Evolutionary conservation across 2,329 filamentous ascomycete genomes (phyloP).

Genomic region (Verticillium longisporum): DNA sequence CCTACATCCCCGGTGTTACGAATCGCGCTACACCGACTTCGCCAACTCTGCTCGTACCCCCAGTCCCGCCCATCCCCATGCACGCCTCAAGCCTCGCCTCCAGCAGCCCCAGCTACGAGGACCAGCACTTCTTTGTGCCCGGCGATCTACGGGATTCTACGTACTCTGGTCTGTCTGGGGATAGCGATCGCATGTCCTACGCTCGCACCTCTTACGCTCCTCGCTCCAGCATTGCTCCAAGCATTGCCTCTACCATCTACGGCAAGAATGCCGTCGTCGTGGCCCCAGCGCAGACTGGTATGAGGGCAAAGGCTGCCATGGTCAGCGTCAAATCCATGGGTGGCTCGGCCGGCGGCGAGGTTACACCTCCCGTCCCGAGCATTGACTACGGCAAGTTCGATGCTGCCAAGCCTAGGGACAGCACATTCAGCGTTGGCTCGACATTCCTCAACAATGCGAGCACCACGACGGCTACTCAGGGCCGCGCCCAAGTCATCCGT

Average conservation of each 20-base stretch:
- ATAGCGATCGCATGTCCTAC: constrained; percentile 55
- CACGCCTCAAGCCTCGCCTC: constrained; percentile 44
- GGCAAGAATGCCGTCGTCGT: constrained; percentile 81
- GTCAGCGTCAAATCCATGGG: constrained; percentile 79
- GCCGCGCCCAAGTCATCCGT: constrained; percentile 53
- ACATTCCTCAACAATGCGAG: constrained; percentile 62
- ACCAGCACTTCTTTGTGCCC: constrained; percentile 91
- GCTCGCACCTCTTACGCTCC: constrained; percentile 52
- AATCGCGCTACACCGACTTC: constrained; percentile 85
- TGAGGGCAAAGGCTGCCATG: constrained; percentile 82
- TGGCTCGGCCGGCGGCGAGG: constrained; percentile 44
- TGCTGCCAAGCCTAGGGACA: constrained; percentile 37
- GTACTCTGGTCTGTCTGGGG: constrained; percentile 69
- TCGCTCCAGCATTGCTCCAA: constrained; percentile 71
- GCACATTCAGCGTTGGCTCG: constrained; percentile 60
- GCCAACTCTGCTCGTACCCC: constrained; percentile 74
- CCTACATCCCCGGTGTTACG: constrained; percentile 95
- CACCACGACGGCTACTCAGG: constrained; percentile 48
- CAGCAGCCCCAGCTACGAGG: constrained; percentile 53
- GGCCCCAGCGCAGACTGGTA: constrained; percentile 77
- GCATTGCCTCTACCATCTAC: constrained; percentile 90
- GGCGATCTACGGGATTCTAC: constrained; percentile 86
- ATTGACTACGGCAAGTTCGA: constrained; percentile 61
- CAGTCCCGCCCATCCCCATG: constrained; percentile 84
- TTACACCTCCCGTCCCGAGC: constrained; percentile 64